Conservation (phyloP, 495 filamentous ascomycete species). For the Collariella sp. region DNA sequence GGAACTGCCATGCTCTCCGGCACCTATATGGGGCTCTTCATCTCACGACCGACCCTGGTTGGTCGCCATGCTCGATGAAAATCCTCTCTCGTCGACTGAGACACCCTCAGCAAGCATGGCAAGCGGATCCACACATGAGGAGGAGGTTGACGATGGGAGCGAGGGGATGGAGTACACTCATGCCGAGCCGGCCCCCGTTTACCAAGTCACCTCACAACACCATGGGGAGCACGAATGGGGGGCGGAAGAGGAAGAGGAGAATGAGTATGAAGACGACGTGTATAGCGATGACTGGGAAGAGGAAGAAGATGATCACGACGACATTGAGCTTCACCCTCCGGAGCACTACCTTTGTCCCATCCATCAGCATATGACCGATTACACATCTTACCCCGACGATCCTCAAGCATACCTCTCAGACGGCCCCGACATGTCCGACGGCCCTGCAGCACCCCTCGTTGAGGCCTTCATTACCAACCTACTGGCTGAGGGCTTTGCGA, state of each 20-base stretch:
- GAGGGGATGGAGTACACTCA: background rate
- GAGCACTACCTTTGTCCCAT: slow-evolving; percentile 11
- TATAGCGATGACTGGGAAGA: slow-evolving; percentile 18
- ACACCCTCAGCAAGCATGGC: background rate
- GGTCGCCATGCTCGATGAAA: background rate
- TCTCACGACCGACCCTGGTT: slow-evolving; percentile 1
- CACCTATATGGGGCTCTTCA: background rate
- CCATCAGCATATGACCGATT: slow-evolving; percentile 1
- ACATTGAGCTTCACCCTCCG: slow-evolving; percentile 11
- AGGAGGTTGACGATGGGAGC: slow-evolving; percentile 1
- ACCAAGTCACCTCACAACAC: slow-evolving; percentile 4
- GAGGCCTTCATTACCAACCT: slow-evolving; percentile 6
- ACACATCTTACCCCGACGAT: too few species aligned
- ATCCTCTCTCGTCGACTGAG: background rate
- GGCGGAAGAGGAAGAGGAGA: slow-evolving; percentile 17
- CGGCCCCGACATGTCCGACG: slow-evolving; percentile 6
- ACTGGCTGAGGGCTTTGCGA: slow-evolving; percentile 18
- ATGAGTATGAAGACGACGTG: background rate
- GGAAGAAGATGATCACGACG: slow-evolving; percentile 19
- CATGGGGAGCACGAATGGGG: slow-evolving; percentile 16
- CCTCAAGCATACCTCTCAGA: slow-evolving; percentile 19
- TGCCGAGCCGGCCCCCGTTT: background rate
- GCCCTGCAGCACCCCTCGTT: background rate
- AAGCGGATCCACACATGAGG: background rate
- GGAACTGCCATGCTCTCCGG: slow-evolving; percentile 2